Evolutionary conservation across 2,329 filamentous ascomycete genomes (phyloP).

Genomic region (Didymella pinodella): DNA sequence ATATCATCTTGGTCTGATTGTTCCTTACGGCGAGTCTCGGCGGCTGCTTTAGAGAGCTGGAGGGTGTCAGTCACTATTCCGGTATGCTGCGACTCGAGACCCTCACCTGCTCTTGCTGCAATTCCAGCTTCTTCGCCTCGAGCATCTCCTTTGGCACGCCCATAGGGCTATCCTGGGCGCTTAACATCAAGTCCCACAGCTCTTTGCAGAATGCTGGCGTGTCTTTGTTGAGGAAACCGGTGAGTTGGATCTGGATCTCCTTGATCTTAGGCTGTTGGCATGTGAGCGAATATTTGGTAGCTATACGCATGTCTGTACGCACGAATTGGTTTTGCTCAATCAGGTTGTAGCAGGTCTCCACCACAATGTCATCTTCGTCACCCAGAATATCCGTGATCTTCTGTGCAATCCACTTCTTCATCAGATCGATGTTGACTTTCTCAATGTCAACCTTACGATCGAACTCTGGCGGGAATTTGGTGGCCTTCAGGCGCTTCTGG

Average conservation of each 20-base stretch:
- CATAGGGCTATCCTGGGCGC: slow-evolving; percentile 85
- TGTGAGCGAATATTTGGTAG: slow-evolving; percentile 22
- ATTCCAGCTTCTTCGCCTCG: slow-evolving; percentile 93
- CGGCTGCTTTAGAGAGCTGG: slow-evolving; percentile 84
- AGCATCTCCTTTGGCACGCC: slow-evolving; percentile 94
- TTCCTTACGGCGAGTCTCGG: slow-evolving; percentile 75
- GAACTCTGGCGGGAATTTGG: slow-evolving; percentile 93
- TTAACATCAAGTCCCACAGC: slow-evolving; percentile 89
- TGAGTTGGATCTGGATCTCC: slow-evolving; percentile 90
- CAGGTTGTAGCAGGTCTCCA: slow-evolving; percentile 77
- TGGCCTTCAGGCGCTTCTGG: slow-evolving; percentile 86
- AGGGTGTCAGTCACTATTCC: slow-evolving; percentile 27
- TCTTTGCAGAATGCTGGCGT: slow-evolving; percentile 90
- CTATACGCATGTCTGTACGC: slow-evolving; percentile 50
- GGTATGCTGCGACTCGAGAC: not conserved
- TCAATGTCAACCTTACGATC: slow-evolving; percentile 95
- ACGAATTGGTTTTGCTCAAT: slow-evolving; percentile 80
- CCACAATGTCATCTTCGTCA: slow-evolving; percentile 95
- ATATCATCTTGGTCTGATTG: slow-evolving; percentile 70
- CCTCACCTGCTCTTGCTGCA: slow-evolving; percentile 90
- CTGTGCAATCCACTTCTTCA: slow-evolving; percentile 98
- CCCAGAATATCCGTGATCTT: slow-evolving; percentile 87
- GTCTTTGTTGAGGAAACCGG: slow-evolving; percentile 93
- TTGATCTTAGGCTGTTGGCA: slow-evolving; percentile 86
- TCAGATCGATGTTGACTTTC: slow-evolving; percentile 96